Conservation (phyloP, 306 rosid genomes). For the Vachellia pachyceras region DNA sequence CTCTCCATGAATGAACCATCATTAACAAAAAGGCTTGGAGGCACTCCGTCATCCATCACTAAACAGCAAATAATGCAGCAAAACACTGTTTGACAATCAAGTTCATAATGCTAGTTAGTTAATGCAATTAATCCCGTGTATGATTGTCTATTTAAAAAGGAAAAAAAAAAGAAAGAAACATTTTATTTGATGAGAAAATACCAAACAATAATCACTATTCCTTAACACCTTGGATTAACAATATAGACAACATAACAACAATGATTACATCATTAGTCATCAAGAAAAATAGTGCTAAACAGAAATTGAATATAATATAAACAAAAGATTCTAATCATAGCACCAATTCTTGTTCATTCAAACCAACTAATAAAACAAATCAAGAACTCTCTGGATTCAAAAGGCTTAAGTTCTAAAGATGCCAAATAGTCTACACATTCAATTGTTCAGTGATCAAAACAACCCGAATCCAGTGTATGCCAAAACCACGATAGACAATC, state of each 20-base stretch:
- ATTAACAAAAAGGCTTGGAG: constrained; percentile 88
- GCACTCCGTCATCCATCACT: constrained; percentile 83
- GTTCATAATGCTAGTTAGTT: constrained; percentile 60
- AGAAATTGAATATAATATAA: neutral
- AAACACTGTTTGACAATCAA: constrained; percentile 69
- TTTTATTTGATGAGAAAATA: neutral
- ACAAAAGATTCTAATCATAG: constrained; percentile 15
- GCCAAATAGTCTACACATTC: constrained; percentile 15
- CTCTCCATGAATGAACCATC: constrained; percentile 99
- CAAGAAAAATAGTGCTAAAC: neutral
- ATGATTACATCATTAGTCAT: neutral
- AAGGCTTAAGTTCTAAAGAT: neutral
- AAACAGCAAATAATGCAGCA: constrained; percentile 55
- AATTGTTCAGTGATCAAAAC: neutral
- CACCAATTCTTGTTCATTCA: constrained; percentile 10
- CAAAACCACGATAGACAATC: neutral
- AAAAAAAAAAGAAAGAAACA: constrained; percentile 13
- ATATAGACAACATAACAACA: neutral
- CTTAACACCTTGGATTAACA: neutral
- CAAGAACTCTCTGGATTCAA: neutral
- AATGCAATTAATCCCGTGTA: constrained; percentile 8
- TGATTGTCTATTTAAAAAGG: constrained; percentile 11
- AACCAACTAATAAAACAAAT: constrained; percentile 18
- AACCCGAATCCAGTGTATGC: neutral
- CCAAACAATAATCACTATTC: constrained; percentile 4